These are phyloP conservation scores for Xylaria sp. DNA, from an alignment of 495 filamentous ascomycete genomes.

Conservation along the genomic window DNA sequence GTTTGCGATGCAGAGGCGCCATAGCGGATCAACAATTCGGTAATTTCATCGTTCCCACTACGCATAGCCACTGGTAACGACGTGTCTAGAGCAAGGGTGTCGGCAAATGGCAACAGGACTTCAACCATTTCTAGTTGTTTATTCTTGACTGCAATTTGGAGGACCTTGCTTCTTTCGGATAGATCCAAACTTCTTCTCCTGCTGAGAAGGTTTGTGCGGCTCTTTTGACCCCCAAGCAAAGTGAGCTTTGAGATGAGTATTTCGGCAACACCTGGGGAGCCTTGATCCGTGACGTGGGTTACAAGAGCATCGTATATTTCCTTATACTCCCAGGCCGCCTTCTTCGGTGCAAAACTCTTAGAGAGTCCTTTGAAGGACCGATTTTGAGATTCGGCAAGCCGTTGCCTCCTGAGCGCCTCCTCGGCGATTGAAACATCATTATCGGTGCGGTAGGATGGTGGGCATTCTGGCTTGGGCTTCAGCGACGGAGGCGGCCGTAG, in stretches of 20 bases:
- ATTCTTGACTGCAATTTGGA: constrained; percentile 54
- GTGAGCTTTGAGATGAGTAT: constrained; percentile 54
- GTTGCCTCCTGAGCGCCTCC: constrained; percentile 52
- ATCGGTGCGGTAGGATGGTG: constrained; percentile 42
- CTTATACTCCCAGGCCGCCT: constrained; percentile 53
- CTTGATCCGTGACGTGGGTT: constrained; percentile 48
- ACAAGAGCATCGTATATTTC: constrained; percentile 55
- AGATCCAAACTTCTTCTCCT: constrained; percentile 54
- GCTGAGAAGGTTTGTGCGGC: constrained; percentile 48
- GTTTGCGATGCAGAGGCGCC: constrained; percentile 49
- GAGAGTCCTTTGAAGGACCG: constrained; percentile 46
- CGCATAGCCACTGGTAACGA: constrained; percentile 51
- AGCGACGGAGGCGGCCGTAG: constrained; percentile 32
- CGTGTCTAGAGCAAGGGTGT: constrained; percentile 46
- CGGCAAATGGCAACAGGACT: constrained; percentile 51
- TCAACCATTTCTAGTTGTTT: constrained; percentile 56
- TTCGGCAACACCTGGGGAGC: constrained; percentile 55
- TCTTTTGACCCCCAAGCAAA: constrained; percentile 49
- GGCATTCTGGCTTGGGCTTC: constrained; percentile 35
- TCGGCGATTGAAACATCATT: constrained; percentile 53
- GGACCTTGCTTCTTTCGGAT: constrained; percentile 48
- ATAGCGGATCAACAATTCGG: constrained; percentile 48
- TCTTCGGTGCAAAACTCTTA: constrained; percentile 53
- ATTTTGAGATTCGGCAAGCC: constrained; percentile 38
- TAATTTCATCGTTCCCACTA: constrained; percentile 43